Conservation (phyloP, 305 asterid genomes). For the Plantago coronopus region DNA sequence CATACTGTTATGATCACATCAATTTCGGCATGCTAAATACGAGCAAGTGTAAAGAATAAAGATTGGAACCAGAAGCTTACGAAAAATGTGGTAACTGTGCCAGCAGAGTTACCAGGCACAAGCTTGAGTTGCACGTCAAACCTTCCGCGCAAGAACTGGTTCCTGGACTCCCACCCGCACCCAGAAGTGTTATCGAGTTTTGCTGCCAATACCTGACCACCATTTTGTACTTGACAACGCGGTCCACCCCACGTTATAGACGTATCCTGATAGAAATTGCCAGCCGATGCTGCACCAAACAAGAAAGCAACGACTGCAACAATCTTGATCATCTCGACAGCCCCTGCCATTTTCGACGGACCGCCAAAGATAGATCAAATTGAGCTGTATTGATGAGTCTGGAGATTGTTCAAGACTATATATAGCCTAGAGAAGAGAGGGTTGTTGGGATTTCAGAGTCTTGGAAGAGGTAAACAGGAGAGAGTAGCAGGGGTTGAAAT, state of each 20-base stretch:
- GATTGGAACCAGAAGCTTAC: conserved; percentile 26
- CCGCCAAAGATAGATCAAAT: too few species aligned
- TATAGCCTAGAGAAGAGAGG: too few species aligned
- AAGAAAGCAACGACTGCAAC: conserved; percentile 22
- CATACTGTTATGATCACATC: too few species aligned
- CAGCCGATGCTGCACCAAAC: conserved; percentile 37
- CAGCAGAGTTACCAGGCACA: conserved; percentile 54
- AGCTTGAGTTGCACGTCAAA: conserved; percentile 59
- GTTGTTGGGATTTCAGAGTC: too few species aligned
- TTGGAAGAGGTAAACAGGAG: too few species aligned
- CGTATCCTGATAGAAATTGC: conserved; percentile 44
- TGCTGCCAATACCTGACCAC: conserved; percentile 42
- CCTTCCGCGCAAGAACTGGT: conserved; percentile 37
- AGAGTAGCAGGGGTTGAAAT: too few species aligned
- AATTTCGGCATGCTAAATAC: too few species aligned
- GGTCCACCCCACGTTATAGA: conserved; percentile 44
- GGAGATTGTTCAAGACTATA: too few species aligned
- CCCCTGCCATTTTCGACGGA: conserved; percentile 13
- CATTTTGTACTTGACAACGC: conserved; percentile 34
- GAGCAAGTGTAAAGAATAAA: background rate
- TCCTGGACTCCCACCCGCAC: too few species aligned
- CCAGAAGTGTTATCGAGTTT: conserved; percentile 42
- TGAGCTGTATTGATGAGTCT: too few species aligned
- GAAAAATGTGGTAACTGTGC: too few species aligned
- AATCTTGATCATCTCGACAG: conserved; percentile 14